A percentile compares a stretch with the other conserved stretches of the same genome.
Evolutionary conservation across 2,329 filamentous ascomycete genomes (phyloP).

Genomic region (Ascochyta rabiei): DNA sequence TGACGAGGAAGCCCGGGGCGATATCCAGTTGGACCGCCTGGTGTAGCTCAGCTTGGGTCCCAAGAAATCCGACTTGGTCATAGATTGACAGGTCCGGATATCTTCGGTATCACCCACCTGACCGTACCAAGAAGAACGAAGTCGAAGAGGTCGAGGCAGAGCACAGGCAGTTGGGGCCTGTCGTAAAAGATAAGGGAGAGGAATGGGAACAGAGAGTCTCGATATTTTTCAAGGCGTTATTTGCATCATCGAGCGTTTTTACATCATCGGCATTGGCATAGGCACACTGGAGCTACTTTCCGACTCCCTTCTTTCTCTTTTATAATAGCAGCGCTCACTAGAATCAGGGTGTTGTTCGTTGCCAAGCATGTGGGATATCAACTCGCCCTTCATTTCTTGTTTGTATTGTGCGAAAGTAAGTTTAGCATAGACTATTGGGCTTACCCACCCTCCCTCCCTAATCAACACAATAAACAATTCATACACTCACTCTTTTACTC

Average conservation of each 20-base stretch:
- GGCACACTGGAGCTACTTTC: not conserved
- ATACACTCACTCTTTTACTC: not conserved
- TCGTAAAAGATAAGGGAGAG: not conserved
- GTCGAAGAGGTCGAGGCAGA: not conserved
- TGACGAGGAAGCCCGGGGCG: not conserved
- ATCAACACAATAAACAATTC: conserved; percentile 4
- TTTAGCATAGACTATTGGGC: conserved; percentile 6
- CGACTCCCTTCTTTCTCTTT: conserved; percentile 8
- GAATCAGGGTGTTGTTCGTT: not conserved
- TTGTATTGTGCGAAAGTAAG: conserved; percentile 3
- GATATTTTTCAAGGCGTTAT: conserved; percentile 1
- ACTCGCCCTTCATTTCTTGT: conserved; percentile 4
- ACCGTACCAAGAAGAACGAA: not conserved
- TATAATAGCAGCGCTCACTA: conserved; percentile 16
- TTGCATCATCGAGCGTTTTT: conserved; percentile 13
- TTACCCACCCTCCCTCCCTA: conserved; percentile 8
- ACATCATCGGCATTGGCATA: conserved; percentile 14
- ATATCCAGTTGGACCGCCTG: not conserved
- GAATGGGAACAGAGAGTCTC: not conserved
- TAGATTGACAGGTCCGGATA: not conserved
- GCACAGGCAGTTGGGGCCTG: not conserved
- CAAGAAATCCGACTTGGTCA: not conserved
- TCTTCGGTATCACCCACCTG: not conserved
- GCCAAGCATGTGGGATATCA: conserved; percentile 1
- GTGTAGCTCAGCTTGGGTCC: not conserved